These are phyloP conservation scores for Micractinium conductrix DNA, from an alignment of 139 green algal genomes.

Conservation along the genomic window DNA sequence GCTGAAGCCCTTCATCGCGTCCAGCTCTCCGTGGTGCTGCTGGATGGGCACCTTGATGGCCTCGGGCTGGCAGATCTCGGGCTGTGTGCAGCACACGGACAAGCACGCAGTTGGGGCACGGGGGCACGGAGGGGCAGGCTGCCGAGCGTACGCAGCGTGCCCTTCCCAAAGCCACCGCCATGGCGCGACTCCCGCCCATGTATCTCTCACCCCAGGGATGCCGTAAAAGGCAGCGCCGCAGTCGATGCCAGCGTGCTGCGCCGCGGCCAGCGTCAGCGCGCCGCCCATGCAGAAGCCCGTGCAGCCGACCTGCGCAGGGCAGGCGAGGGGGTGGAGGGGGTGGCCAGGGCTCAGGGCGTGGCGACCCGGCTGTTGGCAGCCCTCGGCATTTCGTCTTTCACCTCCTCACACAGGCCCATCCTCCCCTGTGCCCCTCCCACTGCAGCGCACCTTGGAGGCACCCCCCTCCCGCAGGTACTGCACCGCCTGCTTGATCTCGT, in stretches of 20 bases:
- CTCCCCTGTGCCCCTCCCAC: background rate
- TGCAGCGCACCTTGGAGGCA: conserved; percentile 47
- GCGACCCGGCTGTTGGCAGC: background rate
- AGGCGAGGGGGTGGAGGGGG: background rate
- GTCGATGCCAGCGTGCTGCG: conserved; percentile 61
- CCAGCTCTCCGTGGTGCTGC: conserved; percentile 51
- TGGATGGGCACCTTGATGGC: conserved; percentile 59
- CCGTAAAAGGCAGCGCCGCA: conserved; percentile 72
- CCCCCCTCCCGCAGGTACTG: conserved; percentile 55
- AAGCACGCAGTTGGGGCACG: too few species aligned
- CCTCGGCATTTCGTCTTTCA: too few species aligned
- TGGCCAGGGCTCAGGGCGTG: too few species aligned
- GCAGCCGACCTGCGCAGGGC: conserved; percentile 56
- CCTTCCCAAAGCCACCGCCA: too few species aligned
- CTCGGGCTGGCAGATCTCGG: conserved; percentile 48
- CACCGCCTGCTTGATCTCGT: conserved; percentile 66
- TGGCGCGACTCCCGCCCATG: too few species aligned
- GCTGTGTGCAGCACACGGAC: too few species aligned
- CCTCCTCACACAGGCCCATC: too few species aligned
- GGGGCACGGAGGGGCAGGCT: too few species aligned
- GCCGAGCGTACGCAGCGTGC: too few species aligned
- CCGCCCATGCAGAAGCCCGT: conserved; percentile 84
- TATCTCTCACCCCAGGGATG: conserved; percentile 24
- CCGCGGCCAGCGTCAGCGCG: conserved; percentile 63
- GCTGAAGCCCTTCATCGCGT: conserved; percentile 56